Evolutionary conservation across 2,329 filamentous ascomycete species (phyloP), one percentile per base, ranked within the genome.

Genomic region (Botrytis cinerea): DNA sequence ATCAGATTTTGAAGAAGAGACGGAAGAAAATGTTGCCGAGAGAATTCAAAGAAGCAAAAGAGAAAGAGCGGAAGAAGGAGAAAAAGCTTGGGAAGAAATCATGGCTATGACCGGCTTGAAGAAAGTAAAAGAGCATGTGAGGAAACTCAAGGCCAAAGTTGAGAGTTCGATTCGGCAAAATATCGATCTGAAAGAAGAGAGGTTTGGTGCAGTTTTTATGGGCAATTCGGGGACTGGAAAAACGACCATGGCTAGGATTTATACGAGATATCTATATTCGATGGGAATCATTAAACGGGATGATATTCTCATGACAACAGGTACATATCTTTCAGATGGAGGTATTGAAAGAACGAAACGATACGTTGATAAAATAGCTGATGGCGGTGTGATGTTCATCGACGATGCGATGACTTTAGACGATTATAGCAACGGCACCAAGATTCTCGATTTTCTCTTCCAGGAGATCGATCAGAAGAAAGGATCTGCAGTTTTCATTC

Each of bases 381-480:
- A 89, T 91, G 91, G 92, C 0, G 92, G 92, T 0, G 90, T 90
- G 0, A 77, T 93, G 1, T 94, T 95, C 78, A 90, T 95, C 35
- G 92, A 95, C 74, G 92, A 95, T 79, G 62, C 71, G 22, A 69
- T 68, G 62, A 60, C 64, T 12, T 32, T 73, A 14, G 63, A 69
- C 4, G 57, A 73, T 32, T 69, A 73, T 43, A 59, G 63, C 51
- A 61, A 73, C 10, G 71, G 63, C 6, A n/a, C 22, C 40, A 69
- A 61, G 0, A 91, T 93, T 0, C 83, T 95, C 0, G 91, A 95
- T 75, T 92, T 86, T 74, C 83, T 95, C 0, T 85, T 94, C 0
- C 85, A 90, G 0, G 91, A 93, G 77, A 87, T 93, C 0, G 92
- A 94, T 76, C 92, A 93, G 63, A 84, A 88, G 1, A 87, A 85